These are phyloP conservation scores for Phialocephala subalpina DNA, from an alignment of 2,329 filamentous ascomycete species.

Conservation along the genomic window DNA sequence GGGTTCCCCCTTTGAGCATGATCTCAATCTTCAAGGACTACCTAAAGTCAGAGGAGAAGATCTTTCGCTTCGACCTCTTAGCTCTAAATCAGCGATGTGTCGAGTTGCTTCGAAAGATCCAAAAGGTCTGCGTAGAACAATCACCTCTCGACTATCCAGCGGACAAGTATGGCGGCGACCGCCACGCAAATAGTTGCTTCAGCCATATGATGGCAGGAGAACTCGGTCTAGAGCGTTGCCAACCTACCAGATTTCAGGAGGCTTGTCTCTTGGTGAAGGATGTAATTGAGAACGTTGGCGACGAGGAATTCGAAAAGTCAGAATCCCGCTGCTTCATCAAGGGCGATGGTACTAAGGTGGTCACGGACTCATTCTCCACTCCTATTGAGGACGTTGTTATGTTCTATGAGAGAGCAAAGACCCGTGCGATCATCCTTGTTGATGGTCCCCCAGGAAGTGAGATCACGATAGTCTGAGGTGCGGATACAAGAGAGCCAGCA, in stretches of 20 bases:
- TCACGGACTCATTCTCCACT: too few species aligned
- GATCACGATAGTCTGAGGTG: too few species aligned
- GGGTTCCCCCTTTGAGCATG: background rate
- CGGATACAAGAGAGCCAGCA: too few species aligned
- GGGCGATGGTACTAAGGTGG: too few species aligned
- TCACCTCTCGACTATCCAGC: conserved; percentile 17
- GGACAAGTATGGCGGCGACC: background rate
- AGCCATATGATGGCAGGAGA: conserved; percentile 14
- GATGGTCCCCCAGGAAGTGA: too few species aligned
- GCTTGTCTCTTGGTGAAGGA: too few species aligned
- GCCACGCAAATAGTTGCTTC: background rate
- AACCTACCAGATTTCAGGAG: conserved; percentile 12
- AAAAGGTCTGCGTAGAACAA: conserved; percentile 14
- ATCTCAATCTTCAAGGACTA: background rate
- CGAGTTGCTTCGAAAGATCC: conserved; percentile 3
- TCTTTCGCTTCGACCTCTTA: conserved; percentile 17
- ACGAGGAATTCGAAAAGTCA: too few species aligned
- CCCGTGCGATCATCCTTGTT: too few species aligned
- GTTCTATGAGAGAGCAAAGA: too few species aligned
- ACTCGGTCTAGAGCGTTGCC: background rate
- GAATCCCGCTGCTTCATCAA: too few species aligned
- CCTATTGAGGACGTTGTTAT: too few species aligned
- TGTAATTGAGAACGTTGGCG: too few species aligned
- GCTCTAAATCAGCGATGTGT: conserved; percentile 16
- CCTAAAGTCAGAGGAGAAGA: background rate